Evolutionary conservation across 2,329 filamentous ascomycete species (phyloP), one percentile per base, ranked within the genome.

Genomic region (Didymella segeticola): DNA sequence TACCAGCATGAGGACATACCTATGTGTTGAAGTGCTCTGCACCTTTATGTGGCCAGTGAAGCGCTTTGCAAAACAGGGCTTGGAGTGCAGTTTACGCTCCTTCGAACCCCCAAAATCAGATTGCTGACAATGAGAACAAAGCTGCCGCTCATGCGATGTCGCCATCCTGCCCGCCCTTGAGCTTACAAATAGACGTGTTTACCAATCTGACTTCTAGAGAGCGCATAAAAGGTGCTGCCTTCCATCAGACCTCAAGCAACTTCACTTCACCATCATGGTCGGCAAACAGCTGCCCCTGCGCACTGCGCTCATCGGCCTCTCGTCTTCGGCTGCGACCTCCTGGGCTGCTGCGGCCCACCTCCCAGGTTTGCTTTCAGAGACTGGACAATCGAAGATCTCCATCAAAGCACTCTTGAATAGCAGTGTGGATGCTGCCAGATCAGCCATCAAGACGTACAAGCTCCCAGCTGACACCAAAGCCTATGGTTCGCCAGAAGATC

Each of bases 261-360:
- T 5, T n/a, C 14, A 30, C 14, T 2, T 19, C 14, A 11, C 38
- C 17, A 47, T 6, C 12, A 53, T 53, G 50, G 8, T 14, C 26
- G 5, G 38, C 15, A 33, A 47, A 26, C 7, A 10, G 10, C n/a
- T 26, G 10, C 43, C 50, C 15, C 9, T 48, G 22, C 50, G 43
- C 14, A 48, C 43, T 22, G 50, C 50, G 20, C 75, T 87, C 19
- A 77, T 86, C 52, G 85, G 84, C 38, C 81, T 87, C 46, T 86
- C 83, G 1, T 73, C 80, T 47, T 75, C 77, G 1, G 79, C 82
- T 39, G 76, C 76, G 20, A 79, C 77, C 4, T 78, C 79, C 0
- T 88, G 85, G 85, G 84, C 83, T 2, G 75, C 73, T 22, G 61
- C 64, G 23, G 83, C 81, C 2, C 86, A 88, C 61, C 78, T 88